Evolutionary conservation across 768 basidiomycete species (phyloP), one percentile per base, ranked within the genome.

Genomic region (Tremella fuciformis): DNA sequence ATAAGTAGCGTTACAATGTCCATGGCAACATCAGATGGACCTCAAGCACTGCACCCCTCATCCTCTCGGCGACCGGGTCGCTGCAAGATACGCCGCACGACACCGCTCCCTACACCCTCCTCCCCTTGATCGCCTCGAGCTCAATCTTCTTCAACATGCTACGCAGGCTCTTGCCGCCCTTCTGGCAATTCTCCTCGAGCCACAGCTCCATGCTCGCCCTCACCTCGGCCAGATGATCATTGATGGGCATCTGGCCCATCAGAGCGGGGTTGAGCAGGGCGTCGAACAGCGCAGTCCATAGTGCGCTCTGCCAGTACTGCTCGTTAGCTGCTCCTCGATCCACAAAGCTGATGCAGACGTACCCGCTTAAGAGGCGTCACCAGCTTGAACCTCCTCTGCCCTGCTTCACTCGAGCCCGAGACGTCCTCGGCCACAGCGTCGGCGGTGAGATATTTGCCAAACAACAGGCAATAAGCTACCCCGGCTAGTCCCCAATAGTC

Each of bases 401-500:
- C 29, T 8, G 46, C 56, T 13, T 60, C 62, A 11, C 29, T 11
- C 29, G n/a, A n/a, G n/a, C 29, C 29, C 6, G 29, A 34, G 4
- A 34, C 6, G 13, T 50, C 60, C 3, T 51, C 52, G 9, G 47
- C 53, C 13, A 87, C 79, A 8, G 85, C 81, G 59, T 82, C 82
- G 13, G 84, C 84, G 71, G 91, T 86, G 76, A 99, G 89, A 79
- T 97, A 94, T 78, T 91, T 94, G 22, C 93, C 93, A 71, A 91
- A 97, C 26, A 99, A 83, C 85, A 98, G 86, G 80, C 91, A 96
- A 78, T 90, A 96, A 37, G 92, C 83, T 69, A 98, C 87, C 46
- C 91, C 87, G 0, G 90, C 91, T 18, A 98, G 83, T n/a, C 96
- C 96, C 72, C 85, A 91, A 77, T 99, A 99, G 76, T 99, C 96